Conservation (phyloP, 495 filamentous ascomycete species). For the Xylaria cubensis region DNA sequence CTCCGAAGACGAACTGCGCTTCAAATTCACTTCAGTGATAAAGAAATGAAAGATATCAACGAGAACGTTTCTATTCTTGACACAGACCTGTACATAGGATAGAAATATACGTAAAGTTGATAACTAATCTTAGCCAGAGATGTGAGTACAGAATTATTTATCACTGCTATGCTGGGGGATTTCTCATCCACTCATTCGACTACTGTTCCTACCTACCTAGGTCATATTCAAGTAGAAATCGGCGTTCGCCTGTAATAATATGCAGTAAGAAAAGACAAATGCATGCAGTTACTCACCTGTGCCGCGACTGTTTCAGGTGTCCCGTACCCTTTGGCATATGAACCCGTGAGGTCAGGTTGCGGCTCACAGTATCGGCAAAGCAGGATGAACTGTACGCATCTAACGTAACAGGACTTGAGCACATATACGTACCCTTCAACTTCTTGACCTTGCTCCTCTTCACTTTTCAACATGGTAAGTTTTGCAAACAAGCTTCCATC, state of each 20-base stretch:
- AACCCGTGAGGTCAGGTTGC: background rate
- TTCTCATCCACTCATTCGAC: background rate
- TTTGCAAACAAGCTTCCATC: background rate
- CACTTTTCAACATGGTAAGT: background rate
- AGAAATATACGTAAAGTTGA: too few species aligned
- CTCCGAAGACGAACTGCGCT: too few species aligned
- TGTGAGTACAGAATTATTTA: too few species aligned
- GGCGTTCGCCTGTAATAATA: background rate
- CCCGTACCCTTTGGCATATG: background rate
- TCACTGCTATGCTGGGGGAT: too few species aligned
- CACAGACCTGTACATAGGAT: too few species aligned
- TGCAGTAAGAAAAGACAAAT: background rate
- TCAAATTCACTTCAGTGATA: too few species aligned
- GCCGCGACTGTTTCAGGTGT: slow-evolving; percentile 16
- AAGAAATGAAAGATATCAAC: too few species aligned
- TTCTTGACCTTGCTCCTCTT: too few species aligned
- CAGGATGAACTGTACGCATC: background rate
- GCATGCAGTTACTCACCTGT: background rate
- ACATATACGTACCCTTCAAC: too few species aligned
- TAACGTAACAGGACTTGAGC: background rate
- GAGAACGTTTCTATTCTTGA: too few species aligned
- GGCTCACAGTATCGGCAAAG: background rate
- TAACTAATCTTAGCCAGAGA: too few species aligned
- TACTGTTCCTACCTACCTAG: background rate
- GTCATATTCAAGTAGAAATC: background rate